Evolutionary conservation across 148 eudicot species (phyloP), one percentile per base, ranked within the genome.

Genomic region (Agrostemma githago): DNA sequence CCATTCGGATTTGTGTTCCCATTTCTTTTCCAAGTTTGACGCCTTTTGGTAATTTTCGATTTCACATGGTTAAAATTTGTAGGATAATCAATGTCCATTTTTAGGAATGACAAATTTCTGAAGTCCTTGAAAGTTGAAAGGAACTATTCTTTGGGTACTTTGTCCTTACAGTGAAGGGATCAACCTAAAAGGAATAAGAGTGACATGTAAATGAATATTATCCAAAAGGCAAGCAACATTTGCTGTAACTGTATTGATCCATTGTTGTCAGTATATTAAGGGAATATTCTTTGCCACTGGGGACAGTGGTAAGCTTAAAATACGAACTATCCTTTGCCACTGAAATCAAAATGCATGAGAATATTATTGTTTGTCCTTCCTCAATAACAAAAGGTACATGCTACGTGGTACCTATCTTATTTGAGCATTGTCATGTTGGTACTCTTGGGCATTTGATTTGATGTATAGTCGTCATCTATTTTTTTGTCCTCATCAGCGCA

Each of bases 401-500:
- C 34, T 26, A 26, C 34, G 34, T n/a, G 37, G 43, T 59, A 61
- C 15, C 14, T 11, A 19, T 65, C 8, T 40, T 16, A 38, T 72
- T 9, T 14, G 16, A 34, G 51, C 11, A 38, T 59, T 12, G 17
- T 2, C 65, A 14, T 72, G 67, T 39, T 57, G 39, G 39, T 73
- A 15, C 38, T 59, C 70, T 59, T 20, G 37, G 37, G 41, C 37
- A 20, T 72, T 38, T 78, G 16, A 65, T 10, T 8, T 20, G 15
- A 51, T 51, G 4, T 34, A 16, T 46, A 14, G 16, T 2, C 5
- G 21, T 56, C 34, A 16, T 34, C 16, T 46, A 56, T 67, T 6
- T 8, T 26, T 26, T 26, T 20, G n/a, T 5, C 26, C 5, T 19
- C 17, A 83, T 88, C 89, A 94, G 97, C 98, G 42, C 96, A 94